These are phyloP conservation scores for Neurospora sp. DNA, from an alignment of 2,329 filamentous ascomycete species.

Conservation along the genomic window DNA sequence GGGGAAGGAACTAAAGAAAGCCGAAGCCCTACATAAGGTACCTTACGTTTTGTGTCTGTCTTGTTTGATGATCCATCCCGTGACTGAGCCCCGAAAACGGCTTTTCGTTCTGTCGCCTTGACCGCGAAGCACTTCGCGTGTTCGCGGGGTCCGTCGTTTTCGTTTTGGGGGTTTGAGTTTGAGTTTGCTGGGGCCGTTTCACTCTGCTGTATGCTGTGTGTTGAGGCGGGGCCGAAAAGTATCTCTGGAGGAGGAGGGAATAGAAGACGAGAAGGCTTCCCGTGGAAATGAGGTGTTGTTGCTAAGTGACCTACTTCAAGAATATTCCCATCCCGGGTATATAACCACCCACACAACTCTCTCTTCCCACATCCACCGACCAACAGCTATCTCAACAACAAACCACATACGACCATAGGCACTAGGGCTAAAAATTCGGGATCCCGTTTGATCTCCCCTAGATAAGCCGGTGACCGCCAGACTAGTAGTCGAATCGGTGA, in stretches of 20 bases:
- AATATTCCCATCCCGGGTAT: no score
- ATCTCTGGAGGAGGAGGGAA: no score
- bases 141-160: not conserved
- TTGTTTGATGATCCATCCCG: not conserved
- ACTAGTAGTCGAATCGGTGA: not conserved
- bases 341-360: no score
- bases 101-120: not conserved
- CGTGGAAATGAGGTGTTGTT: no score
- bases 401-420: not conserved
- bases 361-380: not conserved
- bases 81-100: not conserved
- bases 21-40: not conserved
- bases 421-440: not conserved
- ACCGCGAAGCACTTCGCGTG: not conserved
- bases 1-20: not conserved
- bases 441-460: not conserved
- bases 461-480: not conserved
- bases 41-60: not conserved
- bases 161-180: no score
- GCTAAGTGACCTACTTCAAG: no score
- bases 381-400: not conserved
- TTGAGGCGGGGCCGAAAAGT: no score
- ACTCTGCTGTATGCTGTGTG: no score
- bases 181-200: no score
- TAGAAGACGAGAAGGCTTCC: no score